Evolutionary conservation across 129 eudicot genomes (phyloP).

Genomic region (Solidago caesia): DNA sequence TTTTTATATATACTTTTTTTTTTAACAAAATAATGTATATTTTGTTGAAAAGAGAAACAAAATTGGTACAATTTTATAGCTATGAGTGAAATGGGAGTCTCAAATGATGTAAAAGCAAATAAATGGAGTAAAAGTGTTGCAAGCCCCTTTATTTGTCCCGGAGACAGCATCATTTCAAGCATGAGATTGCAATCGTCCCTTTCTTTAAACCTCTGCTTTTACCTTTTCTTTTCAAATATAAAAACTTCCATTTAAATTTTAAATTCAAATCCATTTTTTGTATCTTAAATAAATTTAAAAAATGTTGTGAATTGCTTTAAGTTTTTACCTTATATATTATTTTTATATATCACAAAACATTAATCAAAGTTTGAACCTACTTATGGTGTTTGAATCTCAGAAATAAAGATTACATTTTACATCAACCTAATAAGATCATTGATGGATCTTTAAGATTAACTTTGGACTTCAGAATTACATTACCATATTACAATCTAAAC

Average conservation of each 20-base stretch:
- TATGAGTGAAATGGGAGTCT: constrained; percentile 34
- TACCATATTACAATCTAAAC: constrained; percentile 10
- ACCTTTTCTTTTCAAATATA: not conserved
- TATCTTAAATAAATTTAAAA: not conserved
- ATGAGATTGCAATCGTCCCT: constrained; percentile 23
- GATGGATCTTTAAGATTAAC: constrained; percentile 3
- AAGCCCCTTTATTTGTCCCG: constrained; percentile 24
- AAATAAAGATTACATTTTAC: not conserved
- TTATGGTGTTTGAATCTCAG: not conserved
- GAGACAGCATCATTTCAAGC: constrained; percentile 40
- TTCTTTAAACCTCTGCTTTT: constrained; percentile 16
- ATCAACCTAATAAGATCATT: not conserved
- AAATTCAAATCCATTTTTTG: constrained; percentile 2
- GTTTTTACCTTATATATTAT: not conserved
- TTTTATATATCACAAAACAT: not conserved
- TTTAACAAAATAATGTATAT: too few species aligned
- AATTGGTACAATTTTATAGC: not conserved
- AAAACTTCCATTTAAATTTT: not conserved
- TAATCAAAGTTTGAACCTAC: not conserved
- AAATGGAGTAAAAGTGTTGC: constrained; percentile 22
- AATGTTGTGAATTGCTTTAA: not conserved
- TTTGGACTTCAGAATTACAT: constrained; percentile 20
- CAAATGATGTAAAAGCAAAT: constrained; percentile 21
- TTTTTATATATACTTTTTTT: too few species aligned
- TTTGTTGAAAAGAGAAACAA: not conserved